Conservation (phyloP, 2,329 filamentous ascomycete species). For the Grosmannia clavigera region DNA sequence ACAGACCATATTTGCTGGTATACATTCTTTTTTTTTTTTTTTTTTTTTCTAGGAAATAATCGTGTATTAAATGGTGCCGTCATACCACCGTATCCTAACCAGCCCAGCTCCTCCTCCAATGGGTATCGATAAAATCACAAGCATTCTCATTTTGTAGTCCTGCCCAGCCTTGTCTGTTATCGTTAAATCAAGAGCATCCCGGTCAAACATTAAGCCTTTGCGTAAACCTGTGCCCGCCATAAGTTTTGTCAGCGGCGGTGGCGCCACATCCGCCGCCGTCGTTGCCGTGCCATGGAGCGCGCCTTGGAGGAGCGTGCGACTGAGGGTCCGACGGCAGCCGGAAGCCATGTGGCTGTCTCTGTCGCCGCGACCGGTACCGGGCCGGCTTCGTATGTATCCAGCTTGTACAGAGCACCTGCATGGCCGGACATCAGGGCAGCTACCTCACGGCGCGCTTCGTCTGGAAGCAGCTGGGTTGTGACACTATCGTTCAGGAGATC, state of each 20-base stretch:
- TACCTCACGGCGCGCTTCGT: constrained; percentile 15
- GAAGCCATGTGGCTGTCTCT: background rate
- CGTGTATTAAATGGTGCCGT: background rate
- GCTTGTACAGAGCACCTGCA: background rate
- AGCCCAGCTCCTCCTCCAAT: background rate
- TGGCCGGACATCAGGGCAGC: constrained; percentile 12
- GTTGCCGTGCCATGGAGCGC: background rate
- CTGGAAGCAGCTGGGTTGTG: constrained; percentile 11
- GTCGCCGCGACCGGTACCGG: background rate
- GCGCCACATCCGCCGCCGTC: background rate
- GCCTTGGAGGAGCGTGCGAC: background rate
- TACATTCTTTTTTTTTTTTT: too few relatives aligned
- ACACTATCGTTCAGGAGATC: constrained; percentile 21
- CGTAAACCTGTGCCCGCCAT: too few relatives aligned
- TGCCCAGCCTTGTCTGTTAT: background rate
- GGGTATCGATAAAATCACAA: background rate
- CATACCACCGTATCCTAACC: background rate
- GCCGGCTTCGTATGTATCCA: background rate
- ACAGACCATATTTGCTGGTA: too few relatives aligned
- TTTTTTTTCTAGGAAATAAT: background rate
- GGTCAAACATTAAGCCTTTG: background rate
- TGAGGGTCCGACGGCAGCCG: background rate
- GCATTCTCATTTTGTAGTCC: background rate
- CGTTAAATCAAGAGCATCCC: background rate
- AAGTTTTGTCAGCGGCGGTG: background rate